Base-by-base conservation (phyloP, 768 basidiomycete genomes). In the Pisolithus marmoratus region DNA sequence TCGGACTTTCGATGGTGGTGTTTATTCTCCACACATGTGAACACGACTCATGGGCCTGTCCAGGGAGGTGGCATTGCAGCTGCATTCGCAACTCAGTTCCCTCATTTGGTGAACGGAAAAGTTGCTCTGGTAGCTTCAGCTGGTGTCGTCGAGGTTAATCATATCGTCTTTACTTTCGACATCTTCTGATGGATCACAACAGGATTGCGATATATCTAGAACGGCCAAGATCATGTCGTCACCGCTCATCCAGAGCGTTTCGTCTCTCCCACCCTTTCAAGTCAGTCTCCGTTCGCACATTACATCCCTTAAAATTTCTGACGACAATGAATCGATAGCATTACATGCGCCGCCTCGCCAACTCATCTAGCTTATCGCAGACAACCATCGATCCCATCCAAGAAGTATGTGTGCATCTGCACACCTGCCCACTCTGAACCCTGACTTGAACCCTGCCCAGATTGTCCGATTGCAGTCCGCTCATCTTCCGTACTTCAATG, bases 171-270 rank as follows among this genome's bases (percentile, higher is more conserved):
- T 15, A 19, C 14, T 7, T 4, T n/a, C n/a, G 5, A 11, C 3
- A 43, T 38, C 49, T 1, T 45, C 51, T 54, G 12, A 62, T 48
- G 27, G 24, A 37, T 40, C 15, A 34, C n/a, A 5, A 14, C 8
- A 87, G 82, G 74, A 83, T 0, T 63, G 62, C 29, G 87, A 89
- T 62, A 75, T 90, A 54, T 85, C 87, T 27, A 77, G 83, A 19
- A 89, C 87, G 0, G 76, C 82, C 11, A 87, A 84, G 64, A 82
- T 89, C 63, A 86, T 90, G 79, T 87, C 86, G 5, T 82, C 84
- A 2, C 86, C 87, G 0, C 58, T 89, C 14, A 76, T 88, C n/a
- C 86, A 88, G 66, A 72, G 76, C 12, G 58, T 87, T 11, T 77
- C 85, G 0, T 77, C 85, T 12, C 85, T 81, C 58, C 71, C 72